A percentile compares a stretch with the other conserved stretches of the same genome.
These are phyloP conservation scores for Olyra latifolia DNA, from an alignment of 176 grass and related monocot genomes.

Conservation along the genomic window DNA sequence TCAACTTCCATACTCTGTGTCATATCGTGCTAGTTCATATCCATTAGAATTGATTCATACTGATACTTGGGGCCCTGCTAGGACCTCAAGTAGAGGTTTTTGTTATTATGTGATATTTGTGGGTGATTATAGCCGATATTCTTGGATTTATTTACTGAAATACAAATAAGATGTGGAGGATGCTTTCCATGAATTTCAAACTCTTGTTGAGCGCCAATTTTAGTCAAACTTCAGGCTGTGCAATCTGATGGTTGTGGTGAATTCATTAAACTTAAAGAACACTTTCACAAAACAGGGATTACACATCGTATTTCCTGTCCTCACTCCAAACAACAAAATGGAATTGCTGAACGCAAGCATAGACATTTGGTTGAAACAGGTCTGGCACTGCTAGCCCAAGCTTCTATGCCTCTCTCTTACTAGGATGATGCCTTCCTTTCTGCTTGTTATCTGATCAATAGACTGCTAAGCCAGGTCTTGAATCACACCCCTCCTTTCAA, in stretches of 20 bases:
- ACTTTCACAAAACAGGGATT: too few relatives aligned
- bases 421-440: background rate
- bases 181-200: background rate
- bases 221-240: background rate
- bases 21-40: too few relatives aligned
- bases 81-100: too few relatives aligned
- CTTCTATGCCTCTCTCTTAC: background rate
- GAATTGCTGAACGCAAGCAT: background rate
- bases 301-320: too few relatives aligned
- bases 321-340: background rate
- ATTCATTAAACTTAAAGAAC: background rate
- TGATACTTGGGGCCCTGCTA: background rate
- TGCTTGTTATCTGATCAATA: background rate
- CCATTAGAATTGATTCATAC: background rate
- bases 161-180: background rate
- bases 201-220: accelerated
- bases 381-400: background rate
- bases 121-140: background rate
- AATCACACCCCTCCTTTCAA: too few relatives aligned
- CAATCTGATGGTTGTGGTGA: background rate
- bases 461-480: background rate
- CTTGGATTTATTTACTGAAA: background rate
- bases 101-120: background rate
- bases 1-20: background rate
- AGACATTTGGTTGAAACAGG: background rate